phyloP scores from a whole-genome alignment of 2,329 filamentous ascomycete genomes.

The Pseudogymnoascus sp. region DNA sequence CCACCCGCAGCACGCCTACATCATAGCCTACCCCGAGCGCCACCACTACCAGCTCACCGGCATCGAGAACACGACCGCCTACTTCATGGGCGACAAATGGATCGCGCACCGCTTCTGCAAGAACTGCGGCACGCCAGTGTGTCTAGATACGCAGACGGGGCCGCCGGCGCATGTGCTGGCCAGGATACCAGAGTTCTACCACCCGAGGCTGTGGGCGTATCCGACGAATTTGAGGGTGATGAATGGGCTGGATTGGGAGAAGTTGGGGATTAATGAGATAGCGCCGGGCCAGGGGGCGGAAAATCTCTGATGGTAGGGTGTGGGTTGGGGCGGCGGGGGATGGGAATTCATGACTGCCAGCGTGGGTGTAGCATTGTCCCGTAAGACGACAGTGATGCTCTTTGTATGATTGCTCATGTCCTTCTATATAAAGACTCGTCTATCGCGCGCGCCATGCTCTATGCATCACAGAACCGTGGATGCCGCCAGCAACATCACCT shows the following conservation, averaged over 20 bases:
- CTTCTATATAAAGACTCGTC: constrained; percentile 2
- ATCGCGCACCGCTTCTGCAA: constrained; percentile 1
- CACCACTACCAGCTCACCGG: background rate
- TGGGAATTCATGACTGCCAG: background rate
- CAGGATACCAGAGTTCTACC: background rate
- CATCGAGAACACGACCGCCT: background rate
- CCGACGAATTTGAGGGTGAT: constrained; percentile 6
- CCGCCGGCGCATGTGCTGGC: background rate
- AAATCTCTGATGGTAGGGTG: background rate
- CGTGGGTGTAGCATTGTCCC: background rate
- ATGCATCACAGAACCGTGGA: constrained; percentile 1
- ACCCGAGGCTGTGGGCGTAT: background rate
- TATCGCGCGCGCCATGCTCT: constrained; percentile 2
- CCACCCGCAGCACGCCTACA: background rate
- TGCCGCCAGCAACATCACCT: background rate
- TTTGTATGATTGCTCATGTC: constrained; percentile 7
- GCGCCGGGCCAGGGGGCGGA: background rate
- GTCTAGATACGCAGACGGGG: background rate
- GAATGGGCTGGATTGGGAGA: background rate
- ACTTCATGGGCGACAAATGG: background rate
- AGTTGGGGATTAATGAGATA: background rate
- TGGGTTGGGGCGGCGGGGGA: background rate
- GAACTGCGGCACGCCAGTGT: background rate
- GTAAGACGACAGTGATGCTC: background rate
- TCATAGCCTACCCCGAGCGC: background rate